phyloP scores from a whole-genome alignment of 1,139 yeast species.

The Meyerozyma guilliermondii region DNA sequence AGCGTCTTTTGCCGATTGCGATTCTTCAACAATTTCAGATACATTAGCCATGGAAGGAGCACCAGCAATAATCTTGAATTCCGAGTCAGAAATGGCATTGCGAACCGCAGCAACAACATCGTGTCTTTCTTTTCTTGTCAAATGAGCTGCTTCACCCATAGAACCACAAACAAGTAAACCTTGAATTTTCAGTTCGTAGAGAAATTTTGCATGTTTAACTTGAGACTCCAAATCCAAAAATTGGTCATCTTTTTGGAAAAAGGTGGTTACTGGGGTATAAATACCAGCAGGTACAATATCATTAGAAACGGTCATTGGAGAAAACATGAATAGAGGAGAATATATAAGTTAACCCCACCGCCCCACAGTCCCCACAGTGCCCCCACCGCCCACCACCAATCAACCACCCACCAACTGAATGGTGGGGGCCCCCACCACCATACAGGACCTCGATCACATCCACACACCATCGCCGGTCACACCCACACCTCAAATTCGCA shows the following conservation, averaged over 20 bases:
- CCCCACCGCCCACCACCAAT: neutral
- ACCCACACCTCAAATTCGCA: too few relatives aligned
- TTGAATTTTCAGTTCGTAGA: constrained; percentile 36
- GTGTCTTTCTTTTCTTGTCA: constrained; percentile 29
- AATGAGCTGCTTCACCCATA: constrained; percentile 36
- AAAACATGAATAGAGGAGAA: constrained; percentile 1
- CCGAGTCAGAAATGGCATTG: constrained; percentile 21
- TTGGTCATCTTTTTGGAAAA: constrained; percentile 34
- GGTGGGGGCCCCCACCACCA: too few relatives aligned
- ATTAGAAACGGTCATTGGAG: constrained; percentile 3
- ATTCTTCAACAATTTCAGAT: constrained; percentile 27
- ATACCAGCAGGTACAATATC: constrained; percentile 23
- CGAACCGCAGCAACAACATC: constrained; percentile 17
- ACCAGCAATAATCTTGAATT: constrained; percentile 30
- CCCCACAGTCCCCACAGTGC: neutral
- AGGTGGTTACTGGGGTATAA: constrained; percentile 47
- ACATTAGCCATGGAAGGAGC: constrained; percentile 26
- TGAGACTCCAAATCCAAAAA: constrained; percentile 40
- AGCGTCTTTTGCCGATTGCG: constrained; percentile 20
- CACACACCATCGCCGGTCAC: too few relatives aligned
- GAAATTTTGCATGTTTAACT: constrained; percentile 33
- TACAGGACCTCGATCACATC: too few relatives aligned
- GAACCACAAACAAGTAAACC: constrained; percentile 48
- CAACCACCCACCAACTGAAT: too few relatives aligned
- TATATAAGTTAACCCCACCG: neutral